Conservation (phyloP, 1,284 basidiomycete species). For the Ustilago curta region DNA sequence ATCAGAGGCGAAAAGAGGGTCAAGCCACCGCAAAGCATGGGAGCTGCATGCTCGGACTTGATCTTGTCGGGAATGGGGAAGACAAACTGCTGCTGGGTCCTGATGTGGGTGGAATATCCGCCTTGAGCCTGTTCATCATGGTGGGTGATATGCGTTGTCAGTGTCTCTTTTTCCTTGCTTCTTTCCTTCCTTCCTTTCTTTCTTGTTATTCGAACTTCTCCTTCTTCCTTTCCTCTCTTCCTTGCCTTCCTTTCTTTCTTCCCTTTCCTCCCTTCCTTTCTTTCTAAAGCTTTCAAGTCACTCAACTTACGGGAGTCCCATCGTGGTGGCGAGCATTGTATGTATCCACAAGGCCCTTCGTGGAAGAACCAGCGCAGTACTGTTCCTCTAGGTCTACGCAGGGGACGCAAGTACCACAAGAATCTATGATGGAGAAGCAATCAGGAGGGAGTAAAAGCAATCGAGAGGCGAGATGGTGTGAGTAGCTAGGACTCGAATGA, state of each 20-base stretch:
- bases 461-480: not conserved
- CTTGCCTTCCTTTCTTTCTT: too few relatives aligned
- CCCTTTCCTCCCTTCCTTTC: too few relatives aligned
- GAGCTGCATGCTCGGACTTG: slow-evolving; percentile 73
- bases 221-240: too few relatives aligned
- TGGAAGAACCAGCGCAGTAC: slow-evolving; percentile 41
- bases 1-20: slow-evolving; percentile 78
- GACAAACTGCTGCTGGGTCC: slow-evolving; percentile 78
- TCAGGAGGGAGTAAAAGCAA: not conserved
- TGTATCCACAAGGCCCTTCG: slow-evolving; percentile 65
- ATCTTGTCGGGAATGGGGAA: slow-evolving; percentile 78
- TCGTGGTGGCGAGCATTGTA: slow-evolving; percentile 73
- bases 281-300: too few relatives aligned
- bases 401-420: slow-evolving; percentile 70
- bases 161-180: too few relatives aligned
- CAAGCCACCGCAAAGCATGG: slow-evolving; percentile 76
- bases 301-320: too few relatives aligned
- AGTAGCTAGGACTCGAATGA: not conserved
- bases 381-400: slow-evolving; percentile 72
- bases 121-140: slow-evolving; percentile 70
- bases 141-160: too few relatives aligned
- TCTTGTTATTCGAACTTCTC: too few relatives aligned
- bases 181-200: too few relatives aligned
- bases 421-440: slow-evolving; percentile 10
- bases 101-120: slow-evolving; percentile 78